Conservation (phyloP, 805 yeast species). For the Candida odintsovae region DNA sequence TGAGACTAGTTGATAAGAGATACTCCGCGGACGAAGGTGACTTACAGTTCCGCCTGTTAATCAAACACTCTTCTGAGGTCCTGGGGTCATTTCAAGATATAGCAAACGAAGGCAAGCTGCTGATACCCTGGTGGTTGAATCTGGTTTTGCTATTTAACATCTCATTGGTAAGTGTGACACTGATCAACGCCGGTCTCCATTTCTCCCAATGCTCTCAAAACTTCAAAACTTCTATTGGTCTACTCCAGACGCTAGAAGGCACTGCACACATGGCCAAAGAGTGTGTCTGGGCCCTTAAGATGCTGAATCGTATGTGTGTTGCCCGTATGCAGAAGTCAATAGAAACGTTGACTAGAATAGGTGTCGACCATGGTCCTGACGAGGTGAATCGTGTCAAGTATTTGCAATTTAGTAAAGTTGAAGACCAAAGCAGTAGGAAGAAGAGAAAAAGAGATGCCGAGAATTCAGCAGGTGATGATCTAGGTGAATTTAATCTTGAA, state of each 20-base stretch:
- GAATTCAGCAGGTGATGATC: neutral
- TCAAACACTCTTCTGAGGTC: slow-evolving; percentile 28
- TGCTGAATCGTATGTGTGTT: slow-evolving; percentile 45
- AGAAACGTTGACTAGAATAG: slow-evolving; percentile 32
- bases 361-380: slow-evolving; percentile 48
- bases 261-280: slow-evolving; percentile 46
- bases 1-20: slow-evolving; percentile 13
- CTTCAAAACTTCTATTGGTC: slow-evolving; percentile 14
- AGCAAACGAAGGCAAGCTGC: slow-evolving; percentile 24
- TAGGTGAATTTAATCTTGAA: slow-evolving; percentile 16
- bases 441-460: neutral
- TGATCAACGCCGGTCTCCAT: slow-evolving; percentile 38
- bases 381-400: slow-evolving; percentile 45
- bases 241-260: slow-evolving; percentile 22
- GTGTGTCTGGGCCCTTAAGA: slow-evolving; percentile 57
- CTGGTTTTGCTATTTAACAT: slow-evolving; percentile 39
- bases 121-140: slow-evolving; percentile 49
- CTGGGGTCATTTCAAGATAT: slow-evolving; percentile 28
- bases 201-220: slow-evolving; percentile 4
- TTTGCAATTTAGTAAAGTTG: slow-evolving; percentile 39
- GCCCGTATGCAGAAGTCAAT: slow-evolving; percentile 39
- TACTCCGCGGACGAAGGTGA: slow-evolving; percentile 17
- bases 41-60: slow-evolving; percentile 19
- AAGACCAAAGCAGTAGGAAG: slow-evolving; percentile 4
- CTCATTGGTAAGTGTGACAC: slow-evolving; percentile 35